phyloP scores from a whole-genome alignment of 2,329 filamentous ascomycete species.

The Penicillium brevicompactum region DNA sequence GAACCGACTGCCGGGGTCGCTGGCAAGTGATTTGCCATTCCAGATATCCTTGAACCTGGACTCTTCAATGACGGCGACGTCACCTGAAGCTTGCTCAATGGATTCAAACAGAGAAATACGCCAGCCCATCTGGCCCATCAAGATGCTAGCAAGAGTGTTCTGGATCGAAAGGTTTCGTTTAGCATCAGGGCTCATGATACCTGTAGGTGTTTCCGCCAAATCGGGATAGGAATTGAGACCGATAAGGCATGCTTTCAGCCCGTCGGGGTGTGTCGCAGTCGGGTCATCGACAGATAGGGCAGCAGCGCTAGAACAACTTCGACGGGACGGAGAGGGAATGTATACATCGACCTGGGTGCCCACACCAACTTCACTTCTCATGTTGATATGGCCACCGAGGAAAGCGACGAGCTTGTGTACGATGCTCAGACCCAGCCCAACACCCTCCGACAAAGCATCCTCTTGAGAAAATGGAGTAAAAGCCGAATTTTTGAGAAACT shows the following conservation, averaged over 20 bases:
- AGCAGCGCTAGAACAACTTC: neutral
- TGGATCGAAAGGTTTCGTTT: slow-evolving; percentile 33
- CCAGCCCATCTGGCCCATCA: slow-evolving; percentile 28
- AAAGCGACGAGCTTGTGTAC: slow-evolving; percentile 60
- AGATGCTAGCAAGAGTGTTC: slow-evolving; percentile 26
- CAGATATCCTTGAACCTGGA: slow-evolving; percentile 20
- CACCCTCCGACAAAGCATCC: slow-evolving; percentile 58
- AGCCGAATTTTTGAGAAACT: slow-evolving; percentile 60
- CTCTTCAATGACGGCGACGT: slow-evolving; percentile 33
- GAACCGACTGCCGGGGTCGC: slow-evolving; percentile 1
- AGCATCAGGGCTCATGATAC: slow-evolving; percentile 26
- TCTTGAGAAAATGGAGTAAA: slow-evolving; percentile 68
- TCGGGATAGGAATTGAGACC: slow-evolving; percentile 29
- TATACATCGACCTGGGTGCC: slow-evolving; percentile 34
- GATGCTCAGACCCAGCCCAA: slow-evolving; percentile 65
- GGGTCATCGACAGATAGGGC: neutral
- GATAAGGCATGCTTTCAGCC: slow-evolving; percentile 29
- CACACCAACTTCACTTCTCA: slow-evolving; percentile 45
- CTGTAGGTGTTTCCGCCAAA: slow-evolving; percentile 22
- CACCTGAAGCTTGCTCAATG: slow-evolving; percentile 22
- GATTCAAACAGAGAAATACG: slow-evolving; percentile 28
- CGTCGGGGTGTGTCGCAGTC: neutral
- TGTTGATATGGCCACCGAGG: slow-evolving; percentile 58
- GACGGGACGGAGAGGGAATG: slow-evolving; percentile 24
- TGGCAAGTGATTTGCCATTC: slow-evolving; percentile 2